Conservation (phyloP, 2,329 filamentous ascomycete genomes). For the Canariomyces notabilis region DNA sequence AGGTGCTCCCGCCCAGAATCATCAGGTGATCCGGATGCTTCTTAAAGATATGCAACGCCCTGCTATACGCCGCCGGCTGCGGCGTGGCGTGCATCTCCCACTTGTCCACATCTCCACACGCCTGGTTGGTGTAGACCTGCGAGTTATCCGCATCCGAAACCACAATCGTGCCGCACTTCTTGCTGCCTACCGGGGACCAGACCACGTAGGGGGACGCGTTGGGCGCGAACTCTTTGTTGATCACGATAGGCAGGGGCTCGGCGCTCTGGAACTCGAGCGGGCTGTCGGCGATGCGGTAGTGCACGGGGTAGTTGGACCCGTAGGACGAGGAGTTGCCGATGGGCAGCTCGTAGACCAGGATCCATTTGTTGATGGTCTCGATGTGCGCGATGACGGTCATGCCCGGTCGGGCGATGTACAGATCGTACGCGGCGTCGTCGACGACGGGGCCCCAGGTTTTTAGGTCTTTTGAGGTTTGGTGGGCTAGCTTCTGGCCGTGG, state of each 20-base stretch:
- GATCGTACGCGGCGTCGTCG: conserved; percentile 58
- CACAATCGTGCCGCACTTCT: conserved; percentile 41
- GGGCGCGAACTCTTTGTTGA: conserved; percentile 31
- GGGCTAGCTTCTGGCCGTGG: conserved; percentile 64
- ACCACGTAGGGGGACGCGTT: conserved; percentile 39
- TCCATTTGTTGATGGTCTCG: conserved; percentile 22
- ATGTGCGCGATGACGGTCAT: conserved; percentile 50
- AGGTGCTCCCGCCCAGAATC: conserved; percentile 31
- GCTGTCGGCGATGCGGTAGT: conserved; percentile 39
- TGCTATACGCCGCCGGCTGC: conserved; percentile 27
- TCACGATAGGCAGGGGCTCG: conserved; percentile 30
- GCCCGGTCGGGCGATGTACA: conserved; percentile 59
- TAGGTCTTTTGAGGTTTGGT: conserved; percentile 58
- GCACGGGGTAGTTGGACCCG: conserved; percentile 36
- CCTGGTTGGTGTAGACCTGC: conserved; percentile 39
- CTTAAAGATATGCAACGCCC: conserved; percentile 26
- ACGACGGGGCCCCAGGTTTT: conserved; percentile 54
- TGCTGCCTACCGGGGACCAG: conserved; percentile 38
- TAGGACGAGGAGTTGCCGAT: conserved; percentile 27
- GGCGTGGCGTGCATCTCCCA: conserved; percentile 33
- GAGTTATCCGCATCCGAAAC: conserved; percentile 35
- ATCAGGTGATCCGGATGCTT: conserved; percentile 26
- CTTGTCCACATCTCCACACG: conserved; percentile 33
- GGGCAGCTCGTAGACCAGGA: conserved; percentile 32
- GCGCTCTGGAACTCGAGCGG: conserved; percentile 35